A percentile compares a stretch with the other conserved stretches of the same genome.
Conservation (phyloP, 768 basidiomycete genomes). For the Podaxis sp. region DNA sequence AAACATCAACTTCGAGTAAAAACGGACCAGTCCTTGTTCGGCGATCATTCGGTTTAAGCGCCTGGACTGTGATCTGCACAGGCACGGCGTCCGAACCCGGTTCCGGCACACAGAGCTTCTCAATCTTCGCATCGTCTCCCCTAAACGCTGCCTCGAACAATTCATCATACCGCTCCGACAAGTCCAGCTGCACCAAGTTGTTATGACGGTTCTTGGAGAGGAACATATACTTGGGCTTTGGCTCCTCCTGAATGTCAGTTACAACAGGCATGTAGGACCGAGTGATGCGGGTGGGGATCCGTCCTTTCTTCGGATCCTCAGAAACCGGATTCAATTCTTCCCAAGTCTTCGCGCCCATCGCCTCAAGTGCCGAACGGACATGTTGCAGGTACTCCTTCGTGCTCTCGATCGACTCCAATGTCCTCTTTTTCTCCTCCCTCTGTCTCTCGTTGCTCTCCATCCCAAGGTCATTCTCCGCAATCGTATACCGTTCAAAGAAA, state of each 20-base stretch:
- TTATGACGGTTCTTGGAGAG: slow-evolving; percentile 21
- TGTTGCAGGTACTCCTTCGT: background rate
- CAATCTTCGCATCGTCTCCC: slow-evolving; percentile 50
- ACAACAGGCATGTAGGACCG: background rate
- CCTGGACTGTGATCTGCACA: slow-evolving; percentile 43
- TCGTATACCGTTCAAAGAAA: slow-evolving; percentile 7
- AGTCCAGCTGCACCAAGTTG: slow-evolving; percentile 30
- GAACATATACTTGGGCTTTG: slow-evolving; percentile 15
- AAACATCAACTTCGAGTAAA: too few species aligned
- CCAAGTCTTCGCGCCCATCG: slow-evolving; percentile 10
- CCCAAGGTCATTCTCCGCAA: background rate
- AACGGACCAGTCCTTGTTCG: too few species aligned
- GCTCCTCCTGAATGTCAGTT: background rate
- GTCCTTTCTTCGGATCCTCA: background rate
- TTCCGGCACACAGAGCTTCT: slow-evolving; percentile 45
- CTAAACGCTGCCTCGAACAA: slow-evolving; percentile 54
- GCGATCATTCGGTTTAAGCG: too few species aligned
- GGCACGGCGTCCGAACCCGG: slow-evolving; percentile 25
- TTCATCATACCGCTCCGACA: slow-evolving; percentile 44
- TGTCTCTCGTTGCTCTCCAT: background rate
- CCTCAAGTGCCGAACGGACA: background rate
- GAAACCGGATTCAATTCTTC: background rate
- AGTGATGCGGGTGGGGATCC: too few species aligned
- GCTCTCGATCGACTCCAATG: background rate
- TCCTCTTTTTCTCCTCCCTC: background rate